Evolutionary conservation across 345 rosid species (phyloP).

Genomic region (Gossypium ekmanianum): DNA sequence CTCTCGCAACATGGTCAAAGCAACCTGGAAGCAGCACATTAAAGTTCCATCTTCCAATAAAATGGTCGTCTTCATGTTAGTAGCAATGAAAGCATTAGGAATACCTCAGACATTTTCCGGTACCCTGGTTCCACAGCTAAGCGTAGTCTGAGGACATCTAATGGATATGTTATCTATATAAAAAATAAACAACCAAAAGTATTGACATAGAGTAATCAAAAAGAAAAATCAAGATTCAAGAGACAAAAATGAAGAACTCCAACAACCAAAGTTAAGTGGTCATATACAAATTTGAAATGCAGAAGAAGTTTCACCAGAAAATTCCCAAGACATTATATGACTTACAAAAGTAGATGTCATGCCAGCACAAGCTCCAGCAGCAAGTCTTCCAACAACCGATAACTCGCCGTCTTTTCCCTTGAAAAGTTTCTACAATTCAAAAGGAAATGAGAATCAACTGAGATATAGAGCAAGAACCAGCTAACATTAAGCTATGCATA

Average conservation of each 20-base stretch:
- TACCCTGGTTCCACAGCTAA: slow-evolving; percentile 93
- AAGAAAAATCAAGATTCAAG: background rate
- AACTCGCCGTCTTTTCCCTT: slow-evolving; percentile 72
- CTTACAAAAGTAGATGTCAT: slow-evolving; percentile 98
- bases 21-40: slow-evolving; percentile 51
- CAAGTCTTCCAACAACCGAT: slow-evolving; percentile 86
- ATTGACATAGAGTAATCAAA: background rate
- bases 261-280: background rate
- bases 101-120: slow-evolving; percentile 82
- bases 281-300: slow-evolving; percentile 1
- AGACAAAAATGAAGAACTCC: background rate
- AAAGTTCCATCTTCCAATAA: slow-evolving; percentile 9
- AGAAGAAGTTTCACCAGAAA: background rate
- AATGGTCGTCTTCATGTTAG: slow-evolving; percentile 13
- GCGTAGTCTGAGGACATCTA: slow-evolving; percentile 88
- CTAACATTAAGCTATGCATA: background rate
- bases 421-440: slow-evolving; percentile 68
- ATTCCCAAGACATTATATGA: slow-evolving; percentile 5
- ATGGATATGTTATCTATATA: slow-evolving; percentile 81
- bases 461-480: background rate
- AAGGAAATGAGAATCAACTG: slow-evolving; percentile 18
- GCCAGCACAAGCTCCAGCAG: slow-evolving; percentile 99
- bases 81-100: slow-evolving; percentile 10
- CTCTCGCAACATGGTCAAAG: slow-evolving; percentile 85
- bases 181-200: background rate